phyloP scores from a whole-genome alignment of 2,329 filamentous ascomycete genomes.

The Trichoderma hamatum region DNA sequence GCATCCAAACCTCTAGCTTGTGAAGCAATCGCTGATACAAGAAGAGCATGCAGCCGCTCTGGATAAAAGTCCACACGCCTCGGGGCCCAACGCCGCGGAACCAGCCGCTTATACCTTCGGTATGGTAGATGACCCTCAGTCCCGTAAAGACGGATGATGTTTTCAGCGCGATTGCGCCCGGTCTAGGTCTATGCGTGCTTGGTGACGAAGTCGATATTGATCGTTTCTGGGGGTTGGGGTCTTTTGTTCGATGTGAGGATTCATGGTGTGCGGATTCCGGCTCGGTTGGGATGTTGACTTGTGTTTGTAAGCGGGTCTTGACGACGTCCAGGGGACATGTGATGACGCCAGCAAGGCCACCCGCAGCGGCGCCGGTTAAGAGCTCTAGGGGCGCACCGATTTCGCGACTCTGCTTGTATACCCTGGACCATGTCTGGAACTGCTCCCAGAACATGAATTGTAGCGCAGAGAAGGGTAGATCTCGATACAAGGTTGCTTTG shows the following conservation, averaged over 20 bases:
- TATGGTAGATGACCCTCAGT: slow-evolving; percentile 82
- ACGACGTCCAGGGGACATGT: slow-evolving; percentile 97
- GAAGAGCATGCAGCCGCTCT: slow-evolving; percentile 95
- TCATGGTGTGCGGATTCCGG: slow-evolving; percentile 32
- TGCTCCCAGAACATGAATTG: slow-evolving; percentile 99
- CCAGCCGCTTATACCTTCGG: slow-evolving; percentile 85
- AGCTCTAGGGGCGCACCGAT: slow-evolving; percentile 87
- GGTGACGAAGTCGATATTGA: slow-evolving; percentile 89
- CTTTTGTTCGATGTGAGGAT: slow-evolving; percentile 37
- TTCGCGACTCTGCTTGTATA: slow-evolving; percentile 77
- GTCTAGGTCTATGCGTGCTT: slow-evolving; percentile 77
- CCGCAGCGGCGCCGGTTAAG: slow-evolving; percentile 83
- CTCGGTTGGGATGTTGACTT: slow-evolving; percentile 54
- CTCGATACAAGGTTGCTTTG: slow-evolving; percentile 90
- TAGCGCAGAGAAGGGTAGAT: slow-evolving; percentile 91
- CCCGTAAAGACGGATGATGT: slow-evolving; percentile 89
- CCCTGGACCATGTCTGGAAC: slow-evolving; percentile 78
- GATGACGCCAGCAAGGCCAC: slow-evolving; percentile 88
- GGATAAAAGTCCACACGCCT: slow-evolving; percentile 94
- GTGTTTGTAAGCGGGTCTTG: slow-evolving; percentile 94
- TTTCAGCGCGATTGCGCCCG: slow-evolving; percentile 78
- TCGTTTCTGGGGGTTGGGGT: slow-evolving; percentile 60
- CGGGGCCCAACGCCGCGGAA: slow-evolving; percentile 93
- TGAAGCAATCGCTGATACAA: slow-evolving; percentile 87
- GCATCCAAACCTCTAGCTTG: slow-evolving; percentile 63